Evolutionary conservation across 495 filamentous ascomycete genomes (phyloP), one percentile per base, ranked within the genome.

Genomic region (Penicillium lagena): DNA sequence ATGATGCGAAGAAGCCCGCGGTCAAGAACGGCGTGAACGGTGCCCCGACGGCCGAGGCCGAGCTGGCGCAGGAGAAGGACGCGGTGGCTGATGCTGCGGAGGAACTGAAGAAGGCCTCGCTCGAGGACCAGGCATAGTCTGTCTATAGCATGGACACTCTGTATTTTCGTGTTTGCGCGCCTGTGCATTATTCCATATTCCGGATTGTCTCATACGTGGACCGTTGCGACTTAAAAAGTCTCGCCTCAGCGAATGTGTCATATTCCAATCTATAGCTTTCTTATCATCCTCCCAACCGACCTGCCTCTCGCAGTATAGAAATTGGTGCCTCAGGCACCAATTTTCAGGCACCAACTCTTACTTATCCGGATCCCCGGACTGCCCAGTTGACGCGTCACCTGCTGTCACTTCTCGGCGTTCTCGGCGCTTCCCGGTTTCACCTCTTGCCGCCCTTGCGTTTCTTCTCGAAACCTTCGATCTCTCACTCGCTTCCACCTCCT

Each of bases 11-110:
- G 59, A 82, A 81, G 65, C 72, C 73, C 30, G 70, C 77, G 7
- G 45, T 59, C 30, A 62, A 57, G 41, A 73, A 78, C 39, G 59
- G 68, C 37, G 71, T 76, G 39, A 80, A 83, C 43, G 75, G 72
- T 47, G 65, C 59, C 36, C 66, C 70, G 17, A 70, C 71, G 13
- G 77, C 77, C 9, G 67, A 70, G 7, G 68, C 79, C 8, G 78
- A 81, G 61, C 62, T 73, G 27, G 57, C 63, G 35, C 74, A 82
- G 58, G 80, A 83, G 59, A 67, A 79, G 43, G 78, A 82, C 43
- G 78, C 73, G 9, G 75, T 50, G 9, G 66, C 67, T 7, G 80
- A 83, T 54, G 79, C 67, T 10, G 58, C 73, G 1, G 73, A 78
- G 28, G 81, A 83, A 47, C 59, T 83, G 43, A 59, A 81, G 64